Evolutionary conservation across 257 asterid genomes (phyloP).

Genomic region (Plectranthus barbatus): DNA sequence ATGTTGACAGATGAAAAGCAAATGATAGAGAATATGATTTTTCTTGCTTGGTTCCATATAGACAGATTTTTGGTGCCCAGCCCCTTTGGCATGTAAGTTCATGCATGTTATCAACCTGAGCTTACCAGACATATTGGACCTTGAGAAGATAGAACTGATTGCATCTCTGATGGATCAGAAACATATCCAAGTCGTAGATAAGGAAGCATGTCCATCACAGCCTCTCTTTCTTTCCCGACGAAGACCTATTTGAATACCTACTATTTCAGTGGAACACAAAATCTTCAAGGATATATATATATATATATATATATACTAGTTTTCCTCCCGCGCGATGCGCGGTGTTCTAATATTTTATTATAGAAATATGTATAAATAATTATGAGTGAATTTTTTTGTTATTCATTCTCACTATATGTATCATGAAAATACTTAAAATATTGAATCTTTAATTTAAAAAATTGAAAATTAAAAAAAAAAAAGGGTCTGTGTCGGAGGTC

Average conservation of each 20-base stretch:
- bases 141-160: conserved; percentile 83
- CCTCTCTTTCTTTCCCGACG: conserved; percentile 84
- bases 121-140: conserved; percentile 96
- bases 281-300: background rate
- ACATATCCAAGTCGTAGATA: conserved; percentile 88
- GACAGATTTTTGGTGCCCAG: background rate
- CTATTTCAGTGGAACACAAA: conserved; percentile 9
- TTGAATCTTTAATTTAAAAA: too few relatives aligned
- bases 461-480: too few relatives aligned
- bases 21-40: conserved; percentile 2
- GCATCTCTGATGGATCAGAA: conserved; percentile 88
- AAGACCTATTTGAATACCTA: conserved; percentile 40
- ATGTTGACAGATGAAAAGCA: conserved; percentile 4
- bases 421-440: too few relatives aligned
- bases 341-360: too few relatives aligned
- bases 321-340: too few relatives aligned
- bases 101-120: conserved; percentile 10
- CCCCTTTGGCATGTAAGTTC: background rate
- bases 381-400: too few relatives aligned
- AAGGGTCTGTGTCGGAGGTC: too few relatives aligned
- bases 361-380: too few relatives aligned
- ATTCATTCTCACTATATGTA: too few relatives aligned
- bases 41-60: background rate
- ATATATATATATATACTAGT: too few relatives aligned
- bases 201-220: conserved; percentile 94